phyloP scores from a whole-genome alignment of 495 filamentous ascomycete species.

The Xylaria grammica region DNA sequence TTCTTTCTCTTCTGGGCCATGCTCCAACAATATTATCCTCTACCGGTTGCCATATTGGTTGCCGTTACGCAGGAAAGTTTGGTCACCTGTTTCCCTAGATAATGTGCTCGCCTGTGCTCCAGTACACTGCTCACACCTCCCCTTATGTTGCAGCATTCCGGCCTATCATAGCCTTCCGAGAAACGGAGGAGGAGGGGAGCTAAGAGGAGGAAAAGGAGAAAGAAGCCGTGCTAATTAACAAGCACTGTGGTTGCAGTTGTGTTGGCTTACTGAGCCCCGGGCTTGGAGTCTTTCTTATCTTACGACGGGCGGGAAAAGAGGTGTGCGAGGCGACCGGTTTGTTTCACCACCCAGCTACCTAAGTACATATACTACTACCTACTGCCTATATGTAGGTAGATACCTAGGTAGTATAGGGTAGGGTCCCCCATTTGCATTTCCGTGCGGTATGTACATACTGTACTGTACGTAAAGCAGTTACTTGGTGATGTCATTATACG shows the following conservation, averaged over 20 bases:
- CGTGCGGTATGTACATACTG: background rate
- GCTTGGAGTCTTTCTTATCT: background rate
- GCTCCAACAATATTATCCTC: background rate
- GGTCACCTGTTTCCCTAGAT: conserved; percentile 10
- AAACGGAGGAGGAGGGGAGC: background rate
- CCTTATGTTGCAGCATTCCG: background rate
- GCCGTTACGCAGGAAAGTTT: conserved; percentile 5
- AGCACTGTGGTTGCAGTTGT: background rate
- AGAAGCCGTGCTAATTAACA: conserved; percentile 5
- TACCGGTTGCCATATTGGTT: background rate
- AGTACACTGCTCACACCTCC: background rate
- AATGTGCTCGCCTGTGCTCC: conserved; percentile 4
- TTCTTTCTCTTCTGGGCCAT: background rate
- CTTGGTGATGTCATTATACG: conserved; percentile 9
- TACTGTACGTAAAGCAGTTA: background rate
- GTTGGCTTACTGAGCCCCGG: background rate
- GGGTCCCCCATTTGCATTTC: no score
- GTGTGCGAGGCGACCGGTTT: background rate
- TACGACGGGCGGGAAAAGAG: background rate
- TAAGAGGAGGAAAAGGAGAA: background rate
- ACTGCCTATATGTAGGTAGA: no score
- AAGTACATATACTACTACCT: no score
- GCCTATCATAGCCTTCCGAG: background rate
- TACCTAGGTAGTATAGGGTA: background rate
- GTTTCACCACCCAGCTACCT: background rate